These are phyloP conservation scores for Gypsophila paniculata DNA, from an alignment of 179 eudicot species.

Conservation along the genomic window DNA sequence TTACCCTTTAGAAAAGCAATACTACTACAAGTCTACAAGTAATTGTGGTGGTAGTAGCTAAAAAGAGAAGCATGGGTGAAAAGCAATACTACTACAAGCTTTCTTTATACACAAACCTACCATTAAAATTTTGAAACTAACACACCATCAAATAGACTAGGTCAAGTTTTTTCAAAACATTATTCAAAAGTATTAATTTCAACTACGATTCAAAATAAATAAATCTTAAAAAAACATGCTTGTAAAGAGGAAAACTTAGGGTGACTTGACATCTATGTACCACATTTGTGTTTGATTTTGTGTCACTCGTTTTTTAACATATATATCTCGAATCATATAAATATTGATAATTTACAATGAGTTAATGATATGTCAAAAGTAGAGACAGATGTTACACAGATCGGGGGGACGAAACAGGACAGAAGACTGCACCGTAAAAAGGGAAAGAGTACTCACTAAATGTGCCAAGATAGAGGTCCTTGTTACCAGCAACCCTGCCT, in stretches of 20 bases:
- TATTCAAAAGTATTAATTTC: background rate
- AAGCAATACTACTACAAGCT: no score
- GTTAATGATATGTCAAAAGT: no score
- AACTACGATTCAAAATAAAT: constrained; percentile 1
- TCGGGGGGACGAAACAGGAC: no score
- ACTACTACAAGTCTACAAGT: no score
- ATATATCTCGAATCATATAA: no score
- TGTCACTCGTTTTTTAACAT: no score
- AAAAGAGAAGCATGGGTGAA: constrained; percentile 29
- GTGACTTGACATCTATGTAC: no score
- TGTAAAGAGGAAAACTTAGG: no score
- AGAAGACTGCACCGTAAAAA: background rate
- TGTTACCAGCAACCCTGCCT: constrained; percentile 81
- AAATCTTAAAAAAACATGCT: constrained; percentile 3
- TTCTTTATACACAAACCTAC: no score
- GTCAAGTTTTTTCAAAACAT: background rate
- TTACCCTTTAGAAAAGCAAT: constrained; percentile 29
- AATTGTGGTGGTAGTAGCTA: constrained; percentile 26
- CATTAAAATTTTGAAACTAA: background rate
- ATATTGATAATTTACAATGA: no score
- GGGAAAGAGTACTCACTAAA: constrained; percentile 46
- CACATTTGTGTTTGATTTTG: no score
- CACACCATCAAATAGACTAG: constrained; percentile 12
- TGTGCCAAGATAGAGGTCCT: constrained; percentile 83
- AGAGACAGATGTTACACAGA: no score